Evolutionary conservation across 75 land plant genomes (phyloP).

Genomic region (Larix kaempferi): DNA sequence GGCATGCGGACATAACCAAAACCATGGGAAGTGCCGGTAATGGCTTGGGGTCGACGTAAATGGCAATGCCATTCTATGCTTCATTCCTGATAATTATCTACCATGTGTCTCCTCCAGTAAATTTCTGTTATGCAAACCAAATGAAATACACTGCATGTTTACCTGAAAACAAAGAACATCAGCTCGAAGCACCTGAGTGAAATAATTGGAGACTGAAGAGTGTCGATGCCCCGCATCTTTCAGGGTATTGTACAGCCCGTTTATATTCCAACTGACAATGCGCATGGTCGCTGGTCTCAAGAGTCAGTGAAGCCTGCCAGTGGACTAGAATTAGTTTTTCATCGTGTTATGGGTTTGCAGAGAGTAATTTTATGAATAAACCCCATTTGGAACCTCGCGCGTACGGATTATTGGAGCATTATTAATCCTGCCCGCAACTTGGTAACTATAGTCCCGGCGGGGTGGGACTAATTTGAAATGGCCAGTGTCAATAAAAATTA

Average conservation of each 20-base stretch:
- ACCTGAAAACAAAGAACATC: constrained; percentile 49
- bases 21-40: background rate
- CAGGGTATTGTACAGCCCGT: constrained; percentile 41
- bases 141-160: background rate
- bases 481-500: too few relatives aligned
- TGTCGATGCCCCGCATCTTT: constrained; percentile 37
- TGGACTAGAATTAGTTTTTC: too few relatives aligned
- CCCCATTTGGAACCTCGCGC: too few relatives aligned
- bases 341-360: too few relatives aligned
- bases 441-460: too few relatives aligned
- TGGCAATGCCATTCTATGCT: background rate
- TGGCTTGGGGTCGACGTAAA: background rate
- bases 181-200: constrained; percentile 29
- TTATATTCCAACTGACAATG: constrained; percentile 38
- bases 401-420: too few relatives aligned
- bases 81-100: too few relatives aligned
- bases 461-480: too few relatives aligned
- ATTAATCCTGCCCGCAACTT: too few relatives aligned
- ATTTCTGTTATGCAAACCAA: background rate
- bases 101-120: background rate
- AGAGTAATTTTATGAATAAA: too few relatives aligned
- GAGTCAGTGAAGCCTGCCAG: background rate
- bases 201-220: constrained; percentile 23
- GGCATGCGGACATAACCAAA: background rate
- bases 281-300: constrained; percentile 13